Base-by-base conservation (phyloP, 345 rosid species). In the Pistacia vera region DNA sequence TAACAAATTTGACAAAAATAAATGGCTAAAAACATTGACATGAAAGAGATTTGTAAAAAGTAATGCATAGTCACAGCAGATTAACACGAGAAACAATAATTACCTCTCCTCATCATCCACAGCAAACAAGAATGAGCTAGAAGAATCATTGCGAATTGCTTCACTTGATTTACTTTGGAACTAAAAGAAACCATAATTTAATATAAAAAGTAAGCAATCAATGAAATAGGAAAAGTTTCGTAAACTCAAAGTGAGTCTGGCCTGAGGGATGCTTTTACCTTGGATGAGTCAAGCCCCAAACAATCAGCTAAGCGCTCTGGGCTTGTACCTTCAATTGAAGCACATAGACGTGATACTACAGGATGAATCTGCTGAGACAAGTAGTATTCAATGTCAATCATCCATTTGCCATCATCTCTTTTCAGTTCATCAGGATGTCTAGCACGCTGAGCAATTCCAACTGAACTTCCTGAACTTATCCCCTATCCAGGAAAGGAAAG, bases 351-450 rank as follows among this genome's bases (percentile, higher is more conserved):
- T 38, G 99, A 91, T 68, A 96, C 97, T 59, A 96, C 98, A 17
- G 98, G 99, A 87, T 92, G 99, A 85, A 96, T 96, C 92, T 96
- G 99, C 79, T 96, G 97, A 69, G 98, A 88, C 83, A 92, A 83
- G 86, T 96, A 96, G 85, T 96, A 96, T 62, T 96, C 98, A 79
- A 92, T 91, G 83, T 96, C 99, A 73, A 96, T 86, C 93, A 93
- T 78, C 98, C 98, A 93, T 75, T 88, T 90, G 56, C 92, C 97
- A 7, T 87, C 93, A 38, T 90, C 89, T 77, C 83, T 86, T 87
- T 86, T 92, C 80, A 93, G 80, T 85, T 96, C 99, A 72, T 96
- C 95, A 38, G 99, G 99, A 85, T 96, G 98, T 80, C 97, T 88
- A 75, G 99, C 97, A 60, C 99, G 98, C 72, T 83, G 94, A 36